A percentile compares a stretch with the other conserved stretches of the same genome.
Conservation (phyloP, 2,329 filamentous ascomycete genomes). For the Fusarium domesticum region DNA sequence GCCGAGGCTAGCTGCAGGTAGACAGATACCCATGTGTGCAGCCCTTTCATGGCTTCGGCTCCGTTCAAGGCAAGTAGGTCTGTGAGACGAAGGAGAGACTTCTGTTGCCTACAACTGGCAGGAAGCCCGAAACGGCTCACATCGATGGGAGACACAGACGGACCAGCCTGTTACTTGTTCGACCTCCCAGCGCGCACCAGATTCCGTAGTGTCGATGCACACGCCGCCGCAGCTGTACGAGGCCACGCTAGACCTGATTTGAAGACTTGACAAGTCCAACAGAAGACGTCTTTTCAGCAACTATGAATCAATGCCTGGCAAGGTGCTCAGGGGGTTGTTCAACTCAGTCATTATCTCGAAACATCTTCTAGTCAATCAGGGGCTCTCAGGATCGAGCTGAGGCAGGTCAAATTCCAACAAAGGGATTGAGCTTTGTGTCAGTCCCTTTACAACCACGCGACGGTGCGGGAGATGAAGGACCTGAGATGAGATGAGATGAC, state of each 20-base stretch:
- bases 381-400: slow-evolving; percentile 9
- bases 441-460: not conserved
- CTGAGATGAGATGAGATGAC: slow-evolving; percentile 9
- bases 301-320: too few species aligned
- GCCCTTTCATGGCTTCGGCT: not conserved
- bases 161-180: not conserved
- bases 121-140: not conserved
- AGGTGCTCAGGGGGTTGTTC: too few species aligned
- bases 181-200: not conserved
- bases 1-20: slow-evolving; percentile 21
- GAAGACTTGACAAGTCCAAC: too few species aligned
- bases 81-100: not conserved
- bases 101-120: not conserved
- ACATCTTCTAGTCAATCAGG: not conserved
- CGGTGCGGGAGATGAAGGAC: not conserved
- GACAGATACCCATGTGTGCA: not conserved
- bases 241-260: not conserved
- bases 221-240: not conserved
- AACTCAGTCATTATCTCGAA: too few species aligned
- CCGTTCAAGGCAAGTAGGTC: not conserved
- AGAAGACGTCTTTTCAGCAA: too few species aligned
- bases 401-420: slow-evolving; percentile 6
- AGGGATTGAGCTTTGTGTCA: slow-evolving; percentile 9
- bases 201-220: not conserved
- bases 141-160: not conserved